A percentile compares a stretch with the other conserved stretches of the same genome.
Evolutionary conservation across 1,284 basidiomycete genomes (phyloP).

Genomic region (Cryptococcus sp.): DNA sequence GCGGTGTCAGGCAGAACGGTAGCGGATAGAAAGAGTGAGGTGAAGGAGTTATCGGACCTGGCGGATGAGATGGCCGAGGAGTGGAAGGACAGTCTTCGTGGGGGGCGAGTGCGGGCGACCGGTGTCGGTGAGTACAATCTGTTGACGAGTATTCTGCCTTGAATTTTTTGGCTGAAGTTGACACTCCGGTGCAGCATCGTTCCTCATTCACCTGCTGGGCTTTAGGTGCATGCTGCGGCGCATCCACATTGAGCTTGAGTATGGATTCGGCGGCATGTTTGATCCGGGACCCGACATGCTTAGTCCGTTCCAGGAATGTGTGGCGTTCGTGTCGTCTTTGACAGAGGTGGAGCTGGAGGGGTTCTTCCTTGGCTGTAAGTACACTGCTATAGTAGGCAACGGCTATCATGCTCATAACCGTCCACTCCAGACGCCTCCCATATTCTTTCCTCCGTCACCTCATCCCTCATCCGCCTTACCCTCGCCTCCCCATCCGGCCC

Average conservation of each 20-base stretch:
- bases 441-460: constrained; percentile 28
- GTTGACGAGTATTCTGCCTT: neutral
- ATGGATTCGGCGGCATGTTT: constrained; percentile 28
- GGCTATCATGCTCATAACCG: neutral
- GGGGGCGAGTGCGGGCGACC: constrained; percentile 6
- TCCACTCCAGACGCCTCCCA: constrained; percentile 20
- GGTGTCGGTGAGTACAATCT: constrained; percentile 22
- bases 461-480: constrained; percentile 30
- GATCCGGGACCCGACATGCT: constrained; percentile 15
- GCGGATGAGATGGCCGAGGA: constrained; percentile 19
- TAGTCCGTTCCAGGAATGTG: constrained; percentile 23
- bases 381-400: neutral
- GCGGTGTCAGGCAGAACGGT: constrained; percentile 6
- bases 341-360: constrained; percentile 19
- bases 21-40: constrained; percentile 13
- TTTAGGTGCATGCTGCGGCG: constrained; percentile 33
- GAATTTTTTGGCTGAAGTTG: neutral
- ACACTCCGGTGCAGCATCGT: constrained; percentile 10
- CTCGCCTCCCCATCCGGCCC: constrained; percentile 19
- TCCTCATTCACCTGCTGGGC: constrained; percentile 27
- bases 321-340: constrained; percentile 20
- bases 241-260: constrained; percentile 29
- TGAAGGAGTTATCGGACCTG: constrained; percentile 12
- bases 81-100: constrained; percentile 8
- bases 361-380: constrained; percentile 25